Base-by-base conservation (phyloP, 1,284 basidiomycete species). In the Papiliotrema laurentii region DNA sequence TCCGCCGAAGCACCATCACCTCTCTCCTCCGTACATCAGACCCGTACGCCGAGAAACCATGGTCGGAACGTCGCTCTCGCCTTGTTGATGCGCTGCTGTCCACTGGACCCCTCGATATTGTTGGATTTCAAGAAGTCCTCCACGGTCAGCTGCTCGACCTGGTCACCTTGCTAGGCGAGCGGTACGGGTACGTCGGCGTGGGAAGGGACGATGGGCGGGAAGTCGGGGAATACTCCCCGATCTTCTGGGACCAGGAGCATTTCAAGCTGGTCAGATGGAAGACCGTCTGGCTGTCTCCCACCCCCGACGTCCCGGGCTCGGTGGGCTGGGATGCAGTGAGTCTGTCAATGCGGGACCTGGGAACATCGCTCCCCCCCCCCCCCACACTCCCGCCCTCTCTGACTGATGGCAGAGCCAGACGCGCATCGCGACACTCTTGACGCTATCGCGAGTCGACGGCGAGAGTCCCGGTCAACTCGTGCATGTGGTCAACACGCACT, bases 221-320 rank as follows among this genome's bases (percentile, higher is more conserved):
- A 24, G 76, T 72, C 1, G 83, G 83, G 33, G 83, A 85, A 64
- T 84, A 81, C 66, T 79, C 78, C 53, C 81, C 83, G 0, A 79
- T 85, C 50, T 85, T 84, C 66, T 85, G 76, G 68, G 78, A 80
- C 56, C 78, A 72, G 77, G 43, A 30, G 19, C 47, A 58, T 26
- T 67, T 63, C 40, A 50, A 59, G 4, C 22, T 62, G 16, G 58
- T 66, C 9, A 50, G 59, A 6, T 66, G 62, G 61, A 64, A 59
- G 43, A 67, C 65, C 0, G 59, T 69, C 6, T 71, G 71, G 71
- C 46, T 74, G n/a, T 68, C 65, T 1, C 49, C 59, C 21, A 61
- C 61, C 2, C 67, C 71, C 0, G 60, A 64, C 11, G 45, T 55
- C 10, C 60, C 65, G 1, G 71, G 69, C 1, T 67, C 64, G 0